Evolutionary conservation across 768 basidiomycete species (phyloP), one percentile per base, ranked within the genome.

Genomic region (Boletellus sp.): DNA sequence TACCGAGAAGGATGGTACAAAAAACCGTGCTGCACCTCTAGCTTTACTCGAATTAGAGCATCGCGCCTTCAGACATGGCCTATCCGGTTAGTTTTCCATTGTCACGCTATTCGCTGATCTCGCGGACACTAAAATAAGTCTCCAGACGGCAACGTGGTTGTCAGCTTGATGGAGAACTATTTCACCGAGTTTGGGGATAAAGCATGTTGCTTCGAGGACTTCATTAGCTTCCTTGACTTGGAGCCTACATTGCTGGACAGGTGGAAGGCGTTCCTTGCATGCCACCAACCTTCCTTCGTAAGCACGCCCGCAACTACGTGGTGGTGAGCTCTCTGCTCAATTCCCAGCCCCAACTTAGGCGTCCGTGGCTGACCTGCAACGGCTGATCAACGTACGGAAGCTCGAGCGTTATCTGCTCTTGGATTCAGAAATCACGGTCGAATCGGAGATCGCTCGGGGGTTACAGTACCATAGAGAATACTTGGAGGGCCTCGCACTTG

Each of bases 201-300:
- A 67, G 74, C 85, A 6, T 91, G 88, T 66, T 92, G 90, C 65
- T 90, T 83, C 50, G 93, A 94, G 68, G 94, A 96, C 59, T 70
- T 95, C 35, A 77, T 76, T 56, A 80, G 83, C 3, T 92, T 87
- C 62, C 66, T 85, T 47, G 61, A 60, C 8, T 67, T 87, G 13
- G 69, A 77, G 20, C 76, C 67, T 42, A 71, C 77, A 12, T 74
- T 77, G 26, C 67, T 78, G 11, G 48, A 67, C 4, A 69, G 71
- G 46, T 87, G 85, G 80, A 75, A 72, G 33, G 57, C 74, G 12
- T 79, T 82, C 64, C 72, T 88, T 7, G 68, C 76, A 48, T 63
- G 68, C 24, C 66, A 80, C 49, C 65, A 78, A 11, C 64, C 67
- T 48, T 73, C 73, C 47, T 78, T 77, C 48, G 84, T 85, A 57